phyloP scores from a whole-genome alignment of 495 filamentous ascomycete genomes.

The Aspergillus olivimuriae region DNA sequence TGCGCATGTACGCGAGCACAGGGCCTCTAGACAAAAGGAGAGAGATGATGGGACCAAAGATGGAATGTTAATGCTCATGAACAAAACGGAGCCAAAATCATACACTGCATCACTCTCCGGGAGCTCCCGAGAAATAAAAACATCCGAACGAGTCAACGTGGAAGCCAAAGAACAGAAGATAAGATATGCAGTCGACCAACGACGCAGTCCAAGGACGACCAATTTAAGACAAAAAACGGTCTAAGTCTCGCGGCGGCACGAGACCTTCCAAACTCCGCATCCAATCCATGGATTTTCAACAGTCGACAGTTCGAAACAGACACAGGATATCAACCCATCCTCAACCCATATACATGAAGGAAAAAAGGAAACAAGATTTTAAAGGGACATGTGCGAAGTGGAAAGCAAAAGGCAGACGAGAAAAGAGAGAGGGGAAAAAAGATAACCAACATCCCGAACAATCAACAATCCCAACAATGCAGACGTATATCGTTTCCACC shows the following conservation, averaged over 20 bases:
- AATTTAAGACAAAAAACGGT: slow-evolving; percentile 30
- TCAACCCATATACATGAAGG: slow-evolving; percentile 41
- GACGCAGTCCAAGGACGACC: slow-evolving; percentile 17
- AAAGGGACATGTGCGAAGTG: slow-evolving; percentile 25
- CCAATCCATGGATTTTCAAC: slow-evolving; percentile 40
- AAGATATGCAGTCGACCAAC: slow-evolving; percentile 15
- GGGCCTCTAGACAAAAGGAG: slow-evolving; percentile 27
- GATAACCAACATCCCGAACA: slow-evolving; percentile 27
- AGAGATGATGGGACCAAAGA: slow-evolving; percentile 12
- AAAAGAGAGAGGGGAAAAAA: no score
- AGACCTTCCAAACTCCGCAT: slow-evolving; percentile 40
- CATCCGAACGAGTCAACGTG: slow-evolving; percentile 17
- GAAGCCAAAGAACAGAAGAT: slow-evolving; percentile 16
- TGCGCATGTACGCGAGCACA: slow-evolving; percentile 7
- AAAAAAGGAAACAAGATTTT: slow-evolving; percentile 18
- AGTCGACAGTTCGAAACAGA: slow-evolving; percentile 24
- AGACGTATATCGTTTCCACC: slow-evolving; percentile 51
- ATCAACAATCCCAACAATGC: slow-evolving; percentile 45
- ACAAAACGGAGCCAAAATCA: slow-evolving; percentile 18
- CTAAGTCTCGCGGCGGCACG: slow-evolving; percentile 29
- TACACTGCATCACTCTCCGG: slow-evolving; percentile 28
- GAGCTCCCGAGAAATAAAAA: slow-evolving; percentile 16
- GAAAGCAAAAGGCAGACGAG: no score
- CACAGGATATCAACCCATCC: slow-evolving; percentile 29
- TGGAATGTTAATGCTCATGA: slow-evolving; percentile 19